These are phyloP conservation scores for Penicillium longicatenatum DNA, from an alignment of 495 filamentous ascomycete genomes.

Conservation along the genomic window DNA sequence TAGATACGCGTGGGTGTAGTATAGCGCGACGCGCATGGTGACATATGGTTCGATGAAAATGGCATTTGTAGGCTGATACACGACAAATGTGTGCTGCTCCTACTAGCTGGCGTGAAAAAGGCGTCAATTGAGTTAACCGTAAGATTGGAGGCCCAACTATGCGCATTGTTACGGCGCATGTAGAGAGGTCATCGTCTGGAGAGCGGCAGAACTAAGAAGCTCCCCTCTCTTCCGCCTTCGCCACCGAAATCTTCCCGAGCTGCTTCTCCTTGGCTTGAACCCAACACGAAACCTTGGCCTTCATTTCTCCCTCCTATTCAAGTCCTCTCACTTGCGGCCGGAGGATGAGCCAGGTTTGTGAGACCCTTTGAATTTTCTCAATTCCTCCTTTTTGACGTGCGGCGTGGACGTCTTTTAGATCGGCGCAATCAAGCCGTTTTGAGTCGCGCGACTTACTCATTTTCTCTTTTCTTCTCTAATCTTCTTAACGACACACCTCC, in stretches of 20 bases:
- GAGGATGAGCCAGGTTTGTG: conserved; percentile 49
- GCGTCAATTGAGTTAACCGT: conserved; percentile 8
- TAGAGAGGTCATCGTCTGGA: not conserved
- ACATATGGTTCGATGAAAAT: conserved; percentile 34
- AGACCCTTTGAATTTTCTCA: conserved; percentile 30
- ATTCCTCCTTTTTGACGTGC: conserved; percentile 9
- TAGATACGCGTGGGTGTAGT: conserved; percentile 21
- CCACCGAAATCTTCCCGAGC: conserved; percentile 48
- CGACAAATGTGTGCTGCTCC: not conserved
- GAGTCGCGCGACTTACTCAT: conserved; percentile 35
- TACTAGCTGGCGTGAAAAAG: not conserved
- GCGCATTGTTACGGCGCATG: conserved; percentile 25
- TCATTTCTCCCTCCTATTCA: conserved; percentile 29
- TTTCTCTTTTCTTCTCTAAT: conserved; percentile 26
- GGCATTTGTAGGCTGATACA: conserved; percentile 18
- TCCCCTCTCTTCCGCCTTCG: conserved; percentile 42
- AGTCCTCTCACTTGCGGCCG: conserved; percentile 36
- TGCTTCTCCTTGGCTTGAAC: conserved; percentile 21
- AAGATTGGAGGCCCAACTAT: conserved; percentile 23
- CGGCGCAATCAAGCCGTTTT: conserved; percentile 36
- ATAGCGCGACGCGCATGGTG: conserved; percentile 35
- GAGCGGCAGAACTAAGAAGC: conserved; percentile 26
- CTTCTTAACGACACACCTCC: conserved; percentile 15
- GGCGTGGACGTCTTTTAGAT: conserved; percentile 34
- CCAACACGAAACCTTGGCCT: conserved; percentile 31